These are phyloP conservation scores for Flueggea neowawraea DNA, from an alignment of 441 rosid species.

Conservation along the genomic window DNA sequence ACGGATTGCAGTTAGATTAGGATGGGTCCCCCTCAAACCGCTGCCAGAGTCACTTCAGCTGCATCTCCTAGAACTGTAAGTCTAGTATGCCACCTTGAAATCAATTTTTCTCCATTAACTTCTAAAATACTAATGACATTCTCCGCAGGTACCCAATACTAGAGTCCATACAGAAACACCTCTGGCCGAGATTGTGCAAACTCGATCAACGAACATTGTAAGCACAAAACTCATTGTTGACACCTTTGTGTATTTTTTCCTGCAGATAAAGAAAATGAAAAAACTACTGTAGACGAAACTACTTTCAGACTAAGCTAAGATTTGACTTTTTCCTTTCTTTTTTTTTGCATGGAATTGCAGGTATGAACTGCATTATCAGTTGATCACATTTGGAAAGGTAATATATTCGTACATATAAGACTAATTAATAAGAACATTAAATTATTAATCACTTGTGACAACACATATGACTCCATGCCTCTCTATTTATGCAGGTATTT, in stretches of 20 bases:
- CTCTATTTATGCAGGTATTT: constrained; percentile 72
- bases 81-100: constrained; percentile 11
- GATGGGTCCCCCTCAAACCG: constrained; percentile 99
- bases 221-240: constrained; percentile 24
- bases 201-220: constrained; percentile 95
- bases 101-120: neutral
- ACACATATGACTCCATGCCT: constrained; percentile 12
- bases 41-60: constrained; percentile 95
- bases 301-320: constrained; percentile 7
- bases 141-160: constrained; percentile 80
- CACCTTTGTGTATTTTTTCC: constrained; percentile 8
- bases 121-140: constrained; percentile 25
- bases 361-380: constrained; percentile 96
- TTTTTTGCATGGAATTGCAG: constrained; percentile 38
- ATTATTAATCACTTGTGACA: neutral
- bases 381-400: constrained; percentile 99
- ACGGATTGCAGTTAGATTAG: constrained; percentile 95
- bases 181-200: constrained; percentile 99
- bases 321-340: constrained; percentile 20
- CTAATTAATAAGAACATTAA: neutral
- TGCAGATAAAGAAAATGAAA: neutral
- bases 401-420: neutral
- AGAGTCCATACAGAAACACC: constrained; percentile 90
- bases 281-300: neutral
- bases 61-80: constrained; percentile 95